Evolutionary conservation across 106 monocot species (phyloP), one percentile per base, ranked within the genome.

Genomic region (Narthecium ossifragum): DNA sequence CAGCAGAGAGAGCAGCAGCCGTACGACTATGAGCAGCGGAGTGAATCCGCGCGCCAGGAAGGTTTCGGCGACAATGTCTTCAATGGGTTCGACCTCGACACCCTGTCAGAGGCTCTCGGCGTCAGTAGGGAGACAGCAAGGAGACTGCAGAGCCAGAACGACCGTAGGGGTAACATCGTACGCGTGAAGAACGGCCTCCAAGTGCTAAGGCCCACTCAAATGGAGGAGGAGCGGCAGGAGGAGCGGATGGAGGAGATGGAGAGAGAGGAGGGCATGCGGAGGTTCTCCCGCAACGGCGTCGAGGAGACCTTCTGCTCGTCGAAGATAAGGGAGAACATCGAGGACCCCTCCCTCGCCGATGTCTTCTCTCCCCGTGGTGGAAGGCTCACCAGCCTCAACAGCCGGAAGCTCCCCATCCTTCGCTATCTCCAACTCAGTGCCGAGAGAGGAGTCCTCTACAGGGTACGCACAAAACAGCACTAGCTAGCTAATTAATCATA

Each of bases 321-420:
- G 57, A 75, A 58, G 38, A 39, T 58, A 1, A 70, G 48, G 46
- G 34, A 71, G 37, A 85, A 85, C 77, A 85, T 90, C 26, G 67
- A 62, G 17, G 47, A 81, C 15, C 85, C 81, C 5, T 6, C 17
- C 1, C 55, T 21, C 4, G 78, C 78, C 4, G 83, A 83, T n/a
- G 15, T 71, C 46, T 83, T 55, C 65, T 71, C 61, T 20, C 74
- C 78, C 0, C 34, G 36, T 9, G 69, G 40, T 4, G 70, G 78
- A 22, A 61, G 70, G 31, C 47, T 75, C 40, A 83, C 70, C 31
- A 57, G 26, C 30, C 59, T 83, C 46, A 78, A 70, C 78, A 64
- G 57, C 57, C 71, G 75, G 66, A 78, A 78, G 51, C 66, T 83
- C 21, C 66, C 83, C 30, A 78, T 83, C 46, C 70, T 83, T 3